Percentiles rank a stretch among this genome's conserved stretches.
Conservation (phyloP, 139 green algal genomes). For the Spirogloea muscicola region DNA sequence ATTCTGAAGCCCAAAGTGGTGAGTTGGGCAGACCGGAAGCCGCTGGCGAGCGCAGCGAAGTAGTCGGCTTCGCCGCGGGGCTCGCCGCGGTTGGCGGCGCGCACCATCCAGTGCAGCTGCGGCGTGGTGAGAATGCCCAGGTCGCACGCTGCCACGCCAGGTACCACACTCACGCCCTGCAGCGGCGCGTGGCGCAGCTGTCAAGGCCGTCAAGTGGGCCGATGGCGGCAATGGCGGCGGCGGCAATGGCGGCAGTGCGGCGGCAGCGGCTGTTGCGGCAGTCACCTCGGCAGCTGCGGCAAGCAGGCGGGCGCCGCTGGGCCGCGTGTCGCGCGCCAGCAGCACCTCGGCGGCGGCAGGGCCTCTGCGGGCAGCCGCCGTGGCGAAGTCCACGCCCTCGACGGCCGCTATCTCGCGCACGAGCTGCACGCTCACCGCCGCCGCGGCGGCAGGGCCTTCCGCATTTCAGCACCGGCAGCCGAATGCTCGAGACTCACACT, state of each 20-base stretch:
- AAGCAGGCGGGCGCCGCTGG: constrained; percentile 62
- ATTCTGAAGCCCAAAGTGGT: no score
- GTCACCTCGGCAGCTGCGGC: constrained; percentile 53
- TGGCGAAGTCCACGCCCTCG: neutral
- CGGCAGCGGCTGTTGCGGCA: no score
- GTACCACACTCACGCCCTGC: constrained; percentile 21
- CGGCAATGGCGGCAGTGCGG: no score
- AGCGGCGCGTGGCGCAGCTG: no score
- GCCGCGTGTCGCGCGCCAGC: constrained; percentile 49
- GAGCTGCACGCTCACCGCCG: constrained; percentile 1
- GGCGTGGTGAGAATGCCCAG: constrained; percentile 83
- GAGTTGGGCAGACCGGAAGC: no score
- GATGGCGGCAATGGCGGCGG: no score
- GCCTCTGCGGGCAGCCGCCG: no score
- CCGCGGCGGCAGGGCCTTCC: no score
- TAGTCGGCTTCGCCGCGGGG: constrained; percentile 55
- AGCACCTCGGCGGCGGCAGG: no score
- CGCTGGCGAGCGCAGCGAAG: constrained; percentile 57
- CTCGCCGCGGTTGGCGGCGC: constrained; percentile 44
- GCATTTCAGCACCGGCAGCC: no score
- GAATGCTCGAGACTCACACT: no score
- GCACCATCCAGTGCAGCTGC: constrained; percentile 84
- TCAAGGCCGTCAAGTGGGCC: no score
- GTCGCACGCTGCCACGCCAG: constrained; percentile 27
- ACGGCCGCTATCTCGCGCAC: constrained; percentile 7